phyloP scores from a whole-genome alignment of 768 basidiomycete species.

The Cytidiella melzeri region DNA sequence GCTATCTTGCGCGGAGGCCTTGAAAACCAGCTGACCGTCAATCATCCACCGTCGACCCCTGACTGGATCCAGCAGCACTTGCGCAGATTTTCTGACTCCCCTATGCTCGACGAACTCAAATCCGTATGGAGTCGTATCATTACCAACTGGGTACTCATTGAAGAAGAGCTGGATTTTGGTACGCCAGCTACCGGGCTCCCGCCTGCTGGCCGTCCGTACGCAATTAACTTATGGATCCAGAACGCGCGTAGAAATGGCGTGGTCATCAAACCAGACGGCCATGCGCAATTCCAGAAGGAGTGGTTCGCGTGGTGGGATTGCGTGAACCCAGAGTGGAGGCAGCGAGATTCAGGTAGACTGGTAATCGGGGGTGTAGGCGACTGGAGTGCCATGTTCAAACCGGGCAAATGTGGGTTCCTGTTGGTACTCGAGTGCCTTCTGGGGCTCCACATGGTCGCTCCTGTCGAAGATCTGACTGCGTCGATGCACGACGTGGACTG shows the following conservation, averaged over 20 bases:
- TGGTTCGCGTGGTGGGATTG: slow-evolving; percentile 1
- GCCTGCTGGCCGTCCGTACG: too few relatives aligned
- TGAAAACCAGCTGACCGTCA: too few relatives aligned
- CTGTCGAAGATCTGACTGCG: background rate
- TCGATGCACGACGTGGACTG: background rate
- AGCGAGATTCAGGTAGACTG: background rate
- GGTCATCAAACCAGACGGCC: background rate
- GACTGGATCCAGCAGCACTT: background rate
- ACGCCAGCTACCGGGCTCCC: background rate
- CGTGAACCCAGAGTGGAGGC: background rate
- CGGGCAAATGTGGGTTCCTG: background rate
- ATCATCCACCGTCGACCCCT: background rate
- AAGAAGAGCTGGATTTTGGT: background rate
- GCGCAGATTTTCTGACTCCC: background rate
- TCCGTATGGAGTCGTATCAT: background rate
- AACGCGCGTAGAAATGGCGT: background rate
- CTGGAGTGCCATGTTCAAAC: background rate
- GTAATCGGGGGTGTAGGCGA: background rate
- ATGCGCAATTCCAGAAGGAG: background rate
- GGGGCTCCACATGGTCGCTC: background rate
- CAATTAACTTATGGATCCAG: background rate
- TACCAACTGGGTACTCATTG: background rate
- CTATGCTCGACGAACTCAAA: background rate
- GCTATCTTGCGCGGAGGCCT: too few relatives aligned
- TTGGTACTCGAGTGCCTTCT: background rate